phyloP scores from a whole-genome alignment of 2,329 filamentous ascomycete genomes.

The Plenodomus lindquistii region DNA sequence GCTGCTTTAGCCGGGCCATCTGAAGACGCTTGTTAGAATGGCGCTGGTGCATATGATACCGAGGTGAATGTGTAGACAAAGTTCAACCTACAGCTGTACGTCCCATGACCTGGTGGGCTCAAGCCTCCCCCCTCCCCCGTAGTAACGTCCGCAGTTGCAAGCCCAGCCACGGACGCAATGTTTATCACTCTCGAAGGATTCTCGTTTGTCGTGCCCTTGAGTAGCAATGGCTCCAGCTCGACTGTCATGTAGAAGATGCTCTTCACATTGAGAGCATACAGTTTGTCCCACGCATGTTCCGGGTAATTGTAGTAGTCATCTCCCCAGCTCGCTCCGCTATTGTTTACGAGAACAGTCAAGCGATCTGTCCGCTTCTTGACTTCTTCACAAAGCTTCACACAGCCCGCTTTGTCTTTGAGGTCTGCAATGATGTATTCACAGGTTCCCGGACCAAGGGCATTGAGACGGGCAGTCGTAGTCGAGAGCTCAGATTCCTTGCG shows the following conservation, averaged over 20 bases:
- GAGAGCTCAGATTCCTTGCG: constrained; percentile 57
- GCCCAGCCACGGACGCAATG: constrained; percentile 55
- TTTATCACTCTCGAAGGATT: constrained; percentile 57
- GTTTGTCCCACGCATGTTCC: constrained; percentile 61
- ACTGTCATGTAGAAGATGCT: constrained; percentile 55
- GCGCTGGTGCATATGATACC: background rate
- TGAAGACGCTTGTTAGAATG: constrained; percentile 3
- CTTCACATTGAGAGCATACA: constrained; percentile 60
- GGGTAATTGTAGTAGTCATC: constrained; percentile 62
- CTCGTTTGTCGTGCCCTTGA: constrained; percentile 49
- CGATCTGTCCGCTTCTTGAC: constrained; percentile 49
- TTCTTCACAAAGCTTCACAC: constrained; percentile 53
- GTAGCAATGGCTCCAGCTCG: constrained; percentile 53
- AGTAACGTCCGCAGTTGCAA: constrained; percentile 52
- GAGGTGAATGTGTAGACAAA: background rate
- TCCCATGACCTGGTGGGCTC: constrained; percentile 56
- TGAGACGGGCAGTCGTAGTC: constrained; percentile 52
- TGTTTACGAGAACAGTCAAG: constrained; percentile 57
- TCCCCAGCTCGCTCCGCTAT: constrained; percentile 59
- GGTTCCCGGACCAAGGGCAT: constrained; percentile 56
- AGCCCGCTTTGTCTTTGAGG: constrained; percentile 57
- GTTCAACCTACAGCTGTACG: constrained; percentile 49
- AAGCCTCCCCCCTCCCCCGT: constrained; percentile 54
- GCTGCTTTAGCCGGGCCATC: constrained; percentile 59
- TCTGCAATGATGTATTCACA: constrained; percentile 57